Conservation (phyloP, 2,329 filamentous ascomycete species). For the Fusarium buxicola region DNA sequence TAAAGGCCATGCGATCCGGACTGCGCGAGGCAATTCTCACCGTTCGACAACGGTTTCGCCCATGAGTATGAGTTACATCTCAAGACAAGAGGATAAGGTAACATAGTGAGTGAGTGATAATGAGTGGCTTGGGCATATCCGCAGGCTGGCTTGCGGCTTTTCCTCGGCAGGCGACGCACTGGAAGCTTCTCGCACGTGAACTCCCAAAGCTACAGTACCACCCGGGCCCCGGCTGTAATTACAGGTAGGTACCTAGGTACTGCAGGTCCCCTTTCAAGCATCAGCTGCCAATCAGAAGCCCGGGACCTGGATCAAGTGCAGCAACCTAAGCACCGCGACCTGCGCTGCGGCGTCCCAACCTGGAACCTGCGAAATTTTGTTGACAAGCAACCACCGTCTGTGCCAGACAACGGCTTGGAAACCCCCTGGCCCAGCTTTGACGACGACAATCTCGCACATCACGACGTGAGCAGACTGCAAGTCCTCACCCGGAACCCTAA, state of each 20-base stretch:
- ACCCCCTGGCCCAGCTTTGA: constrained; percentile 22
- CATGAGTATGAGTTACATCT: too few relatives aligned
- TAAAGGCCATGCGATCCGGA: too few relatives aligned
- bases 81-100: too few relatives aligned
- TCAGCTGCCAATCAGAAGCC: constrained; percentile 47
- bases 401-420: constrained; percentile 33
- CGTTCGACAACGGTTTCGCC: too few relatives aligned
- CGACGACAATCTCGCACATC: constrained; percentile 21
- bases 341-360: constrained; percentile 39
- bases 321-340: constrained; percentile 27
- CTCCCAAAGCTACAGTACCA: constrained; percentile 17
- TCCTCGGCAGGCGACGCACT: constrained; percentile 29
- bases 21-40: too few relatives aligned
- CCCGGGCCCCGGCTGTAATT: too few relatives aligned
- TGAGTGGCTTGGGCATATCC: too few relatives aligned
- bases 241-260: background rate
- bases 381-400: constrained; percentile 45
- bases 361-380: constrained; percentile 46
- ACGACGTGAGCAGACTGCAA: constrained; percentile 8
- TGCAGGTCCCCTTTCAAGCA: constrained; percentile 41
- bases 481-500: constrained; percentile 8
- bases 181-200: constrained; percentile 42
- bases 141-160: constrained; percentile 36
- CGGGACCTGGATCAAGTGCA: constrained; percentile 39
- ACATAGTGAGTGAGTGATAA: too few relatives aligned